A percentile compares a stretch with the other conserved stretches of the same genome.
These are phyloP conservation scores for Gynochthodes officinalis DNA, from an alignment of 257 asterid species.

Conservation along the genomic window DNA sequence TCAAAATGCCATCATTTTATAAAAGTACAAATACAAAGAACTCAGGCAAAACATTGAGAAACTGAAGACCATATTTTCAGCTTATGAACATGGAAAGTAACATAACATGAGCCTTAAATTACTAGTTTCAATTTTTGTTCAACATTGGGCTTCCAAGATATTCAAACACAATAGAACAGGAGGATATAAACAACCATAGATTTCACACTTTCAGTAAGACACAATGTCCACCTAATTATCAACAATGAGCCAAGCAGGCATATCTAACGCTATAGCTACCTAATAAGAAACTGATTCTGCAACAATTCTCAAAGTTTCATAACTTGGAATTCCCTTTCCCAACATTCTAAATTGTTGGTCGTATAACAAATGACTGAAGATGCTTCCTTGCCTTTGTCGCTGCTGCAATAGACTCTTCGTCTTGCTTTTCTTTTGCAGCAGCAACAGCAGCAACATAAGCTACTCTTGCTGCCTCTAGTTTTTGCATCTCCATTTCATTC, in stretches of 20 bases:
- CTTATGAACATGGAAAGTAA: not conserved
- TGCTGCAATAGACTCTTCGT: conserved; percentile 68
- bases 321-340: not conserved
- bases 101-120: too few relatives aligned
- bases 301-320: not conserved
- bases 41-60: not conserved
- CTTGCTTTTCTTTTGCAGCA: conserved; percentile 67
- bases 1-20: too few relatives aligned
- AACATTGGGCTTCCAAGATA: too few relatives aligned
- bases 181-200: not conserved
- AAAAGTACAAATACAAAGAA: too few relatives aligned
- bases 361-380: conserved; percentile 57
- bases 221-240: conserved; percentile 11
- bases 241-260: conserved; percentile 9
- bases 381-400: conserved; percentile 72
- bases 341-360: conserved; percentile 21
- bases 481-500: conserved; percentile 49
- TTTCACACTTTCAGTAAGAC: not conserved
- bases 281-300: conserved; percentile 3
- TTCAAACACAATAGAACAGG: too few relatives aligned
- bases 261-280: not conserved
- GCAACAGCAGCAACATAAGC: conserved; percentile 69
- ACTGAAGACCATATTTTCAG: not conserved
- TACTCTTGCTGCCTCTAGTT: conserved; percentile 72
- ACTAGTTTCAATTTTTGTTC: too few relatives aligned